Evolutionary conservation across 495 filamentous ascomycete species (phyloP).

Genomic region (Corynascus novoguineensis): DNA sequence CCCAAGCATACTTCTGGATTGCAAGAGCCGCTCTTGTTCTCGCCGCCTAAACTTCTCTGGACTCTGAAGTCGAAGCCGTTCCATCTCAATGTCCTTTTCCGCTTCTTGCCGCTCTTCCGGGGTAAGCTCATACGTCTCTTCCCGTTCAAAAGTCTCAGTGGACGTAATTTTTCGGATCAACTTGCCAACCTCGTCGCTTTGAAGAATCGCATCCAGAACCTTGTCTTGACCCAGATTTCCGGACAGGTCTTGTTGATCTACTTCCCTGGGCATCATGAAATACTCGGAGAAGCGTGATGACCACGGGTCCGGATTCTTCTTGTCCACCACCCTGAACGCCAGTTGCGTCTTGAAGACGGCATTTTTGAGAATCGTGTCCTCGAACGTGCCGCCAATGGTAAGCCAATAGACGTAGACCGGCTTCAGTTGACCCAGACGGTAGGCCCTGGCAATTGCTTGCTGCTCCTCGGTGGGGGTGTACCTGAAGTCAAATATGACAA

Average conservation of each 20-base stretch:
- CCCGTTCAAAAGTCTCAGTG: conserved; percentile 44
- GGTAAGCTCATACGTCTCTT: conserved; percentile 37
- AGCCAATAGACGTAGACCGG: conserved; percentile 87
- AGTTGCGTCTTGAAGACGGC: conserved; percentile 77
- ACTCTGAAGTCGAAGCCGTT: conserved; percentile 22
- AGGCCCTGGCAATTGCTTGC: conserved; percentile 83
- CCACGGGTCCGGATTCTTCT: conserved; percentile 61
- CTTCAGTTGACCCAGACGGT: conserved; percentile 81
- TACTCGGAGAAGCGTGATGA: conserved; percentile 50
- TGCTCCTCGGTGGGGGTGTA: conserved; percentile 80
- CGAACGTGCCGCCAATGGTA: conserved; percentile 70
- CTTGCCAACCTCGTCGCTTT: conserved; percentile 4
- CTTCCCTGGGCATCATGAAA: conserved; percentile 51
- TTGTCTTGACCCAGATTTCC: conserved; percentile 56
- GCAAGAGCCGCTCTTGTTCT: conserved; percentile 8
- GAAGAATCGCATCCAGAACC: conserved; percentile 66
- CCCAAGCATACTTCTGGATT: neutral
- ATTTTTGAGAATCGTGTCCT: conserved; percentile 64
- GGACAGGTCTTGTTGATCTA: conserved; percentile 48
- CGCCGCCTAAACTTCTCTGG: conserved; percentile 24
- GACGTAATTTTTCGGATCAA: conserved; percentile 35
- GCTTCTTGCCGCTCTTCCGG: conserved; percentile 33
- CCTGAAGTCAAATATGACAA: conserved; percentile 78
- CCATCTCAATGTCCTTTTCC: conserved; percentile 25
- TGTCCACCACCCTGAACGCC: conserved; percentile 72